Base-by-base conservation (phyloP, 192 early-diverging fungal genomes). In the Entomortierella parvispora region DNA sequence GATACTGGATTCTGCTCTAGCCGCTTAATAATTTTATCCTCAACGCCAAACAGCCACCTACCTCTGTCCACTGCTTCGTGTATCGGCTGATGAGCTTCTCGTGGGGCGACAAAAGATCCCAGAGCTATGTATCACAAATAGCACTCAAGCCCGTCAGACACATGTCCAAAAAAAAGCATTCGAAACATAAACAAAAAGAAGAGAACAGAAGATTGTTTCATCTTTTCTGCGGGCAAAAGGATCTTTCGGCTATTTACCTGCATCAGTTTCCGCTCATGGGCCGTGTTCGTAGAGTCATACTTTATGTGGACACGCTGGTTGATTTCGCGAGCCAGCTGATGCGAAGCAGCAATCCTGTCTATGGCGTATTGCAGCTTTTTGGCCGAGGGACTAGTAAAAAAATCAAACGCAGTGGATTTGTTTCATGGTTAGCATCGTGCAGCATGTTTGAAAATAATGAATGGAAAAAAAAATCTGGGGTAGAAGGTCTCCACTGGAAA, bases 31-130 rank as follows among this genome's bases (percentile, higher is more conserved):
- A n/a, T n/a, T n/a, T n/a, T n/a, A n/a, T n/a, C n/a, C n/a, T n/a
- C n/a, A 40, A 40, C 37, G 37, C 37, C 37, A 40, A 40, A 40
- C 37, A 40, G 7, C 5, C 37, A 25, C 46, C 26, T 80, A 80
- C 81, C 32, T 86, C 81, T 17, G 53, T 55, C 93, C 92, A 94
- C 62, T 93, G 91, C 58, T 83, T 65, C 7, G 88, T 82, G 23
- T 80, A 68, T 20, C 92, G 68, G 17, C 58, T 42, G 8, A 68
- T 61, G 25, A 90, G 66, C 26, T 76, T 54, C 31, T 86, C 82
- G 22, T 84, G 61, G 3, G 89, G 90, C 79, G 83, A 87, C 31
- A 92, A 58, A 25, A 83, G 51, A 6, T 83, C 77, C 90, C 90
- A 94, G 12, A 94, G 69, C 84, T 91, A 58, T 63, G 37, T 28